A percentile compares a stretch with the other conserved stretches of the same genome.
Conservation (phyloP, 371 early-diverging fungal species). For the Rhizopus sp. region DNA sequence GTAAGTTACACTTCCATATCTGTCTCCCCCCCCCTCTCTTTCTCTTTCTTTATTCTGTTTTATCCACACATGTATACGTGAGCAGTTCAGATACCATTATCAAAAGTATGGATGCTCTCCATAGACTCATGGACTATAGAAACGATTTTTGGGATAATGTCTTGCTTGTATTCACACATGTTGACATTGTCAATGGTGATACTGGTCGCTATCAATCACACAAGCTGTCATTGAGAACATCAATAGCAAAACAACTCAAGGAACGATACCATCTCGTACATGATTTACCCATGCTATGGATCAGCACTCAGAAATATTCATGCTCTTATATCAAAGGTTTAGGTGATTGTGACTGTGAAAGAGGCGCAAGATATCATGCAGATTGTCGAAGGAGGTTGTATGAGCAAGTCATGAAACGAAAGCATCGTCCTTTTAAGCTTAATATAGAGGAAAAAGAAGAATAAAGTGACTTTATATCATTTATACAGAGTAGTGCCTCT, state of each 20-base stretch:
- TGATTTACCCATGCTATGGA: constrained; percentile 44
- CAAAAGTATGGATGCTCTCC: constrained; percentile 26
- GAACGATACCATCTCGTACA: constrained; percentile 21
- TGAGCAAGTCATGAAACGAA: constrained; percentile 38
- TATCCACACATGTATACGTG: too few species aligned
- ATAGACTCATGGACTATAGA: constrained; percentile 10
- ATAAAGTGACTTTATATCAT: too few species aligned
- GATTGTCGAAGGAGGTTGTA: constrained; percentile 41
- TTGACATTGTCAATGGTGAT: constrained; percentile 26
- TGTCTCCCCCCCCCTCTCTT: neutral
- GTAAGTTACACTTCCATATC: constrained; percentile 14
- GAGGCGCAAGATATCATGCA: constrained; percentile 35
- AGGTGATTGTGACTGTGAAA: constrained; percentile 46
- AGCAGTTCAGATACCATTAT: constrained; percentile 34
- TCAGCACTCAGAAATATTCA: constrained; percentile 39
- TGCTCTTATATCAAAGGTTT: constrained; percentile 38
- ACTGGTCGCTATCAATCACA: constrained; percentile 26
- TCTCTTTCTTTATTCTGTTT: too few species aligned
- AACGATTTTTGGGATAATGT: constrained; percentile 41
- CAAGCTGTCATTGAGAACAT: constrained; percentile 34
- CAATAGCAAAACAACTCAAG: constrained; percentile 24
- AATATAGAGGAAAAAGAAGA: neutral
- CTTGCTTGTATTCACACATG: constrained; percentile 46
- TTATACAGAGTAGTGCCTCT: too few species aligned
- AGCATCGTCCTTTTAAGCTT: constrained; percentile 16